Percentiles rank a stretch among this genome's conserved stretches.
Evolutionary conservation across 768 basidiomycete species (phyloP).

Genomic region (Kondoa subrosea): DNA sequence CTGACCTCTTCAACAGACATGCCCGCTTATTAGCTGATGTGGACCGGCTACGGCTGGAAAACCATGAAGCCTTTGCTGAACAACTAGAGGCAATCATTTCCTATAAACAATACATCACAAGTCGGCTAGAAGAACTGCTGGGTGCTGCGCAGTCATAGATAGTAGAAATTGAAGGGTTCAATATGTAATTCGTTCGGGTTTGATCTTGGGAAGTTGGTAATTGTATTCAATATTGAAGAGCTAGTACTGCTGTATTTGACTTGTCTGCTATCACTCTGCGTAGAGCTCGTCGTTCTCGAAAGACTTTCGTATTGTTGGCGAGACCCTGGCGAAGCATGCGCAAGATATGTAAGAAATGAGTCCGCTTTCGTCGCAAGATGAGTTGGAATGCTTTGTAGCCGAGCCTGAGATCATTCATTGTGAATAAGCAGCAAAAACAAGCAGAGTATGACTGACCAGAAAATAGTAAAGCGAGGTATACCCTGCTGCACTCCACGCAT

Average conservation of each 20-base stretch:
- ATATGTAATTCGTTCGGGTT: background rate
- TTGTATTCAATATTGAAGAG: background rate
- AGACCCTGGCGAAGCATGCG: background rate
- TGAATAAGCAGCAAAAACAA: too few species aligned
- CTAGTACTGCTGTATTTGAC: background rate
- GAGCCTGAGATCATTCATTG: background rate
- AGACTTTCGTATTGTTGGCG: background rate
- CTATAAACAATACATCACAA: slow-evolving; percentile 11
- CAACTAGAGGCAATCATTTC: slow-evolving; percentile 23
- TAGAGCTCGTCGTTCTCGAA: background rate
- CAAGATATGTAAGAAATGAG: background rate
- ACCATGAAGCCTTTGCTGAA: slow-evolving; percentile 19
- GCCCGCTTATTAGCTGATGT: slow-evolving; percentile 14
- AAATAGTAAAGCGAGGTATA: too few species aligned
- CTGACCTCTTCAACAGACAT: slow-evolving; percentile 6
- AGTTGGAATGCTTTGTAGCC: background rate
- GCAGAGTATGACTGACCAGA: too few species aligned
- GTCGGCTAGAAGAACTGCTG: slow-evolving; percentile 3
- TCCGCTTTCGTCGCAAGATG: background rate
- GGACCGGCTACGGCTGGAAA: slow-evolving; percentile 17
- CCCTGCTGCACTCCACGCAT: too few species aligned
- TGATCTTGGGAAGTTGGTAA: background rate
- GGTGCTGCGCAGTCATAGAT: background rate
- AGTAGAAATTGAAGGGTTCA: background rate
- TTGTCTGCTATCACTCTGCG: background rate